phyloP scores from a whole-genome alignment of 257 asterid genomes.

The Forsythia suspensa region DNA sequence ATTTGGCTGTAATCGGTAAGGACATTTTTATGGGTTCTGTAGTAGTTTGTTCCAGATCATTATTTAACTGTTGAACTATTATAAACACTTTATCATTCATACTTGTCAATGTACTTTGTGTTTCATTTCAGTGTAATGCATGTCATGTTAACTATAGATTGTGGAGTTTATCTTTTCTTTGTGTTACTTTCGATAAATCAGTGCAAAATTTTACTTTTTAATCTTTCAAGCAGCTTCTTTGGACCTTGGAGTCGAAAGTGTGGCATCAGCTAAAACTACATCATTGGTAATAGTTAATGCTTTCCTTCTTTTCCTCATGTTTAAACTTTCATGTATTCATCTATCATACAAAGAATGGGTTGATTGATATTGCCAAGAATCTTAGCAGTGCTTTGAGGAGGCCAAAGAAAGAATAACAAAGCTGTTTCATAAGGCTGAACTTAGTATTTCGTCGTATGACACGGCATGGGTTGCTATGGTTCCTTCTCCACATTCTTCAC shows the following conservation, averaged over 20 bases:
- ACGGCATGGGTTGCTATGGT: slow-evolving; percentile 99
- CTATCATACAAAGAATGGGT: slow-evolving; percentile 2
- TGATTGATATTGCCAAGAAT: slow-evolving; percentile 21
- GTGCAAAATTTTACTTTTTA: slow-evolving; percentile 13
- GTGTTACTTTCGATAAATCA: background rate
- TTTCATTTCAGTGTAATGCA: background rate
- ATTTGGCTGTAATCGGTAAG: background rate
- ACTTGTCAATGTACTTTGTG: background rate
- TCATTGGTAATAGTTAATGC: slow-evolving; percentile 22
- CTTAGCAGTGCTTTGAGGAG: slow-evolving; percentile 49
- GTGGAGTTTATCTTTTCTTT: background rate
- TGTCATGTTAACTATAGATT: background rate
- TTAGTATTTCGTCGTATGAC: slow-evolving; percentile 80
- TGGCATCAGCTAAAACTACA: slow-evolving; percentile 26
- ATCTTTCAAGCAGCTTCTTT: slow-evolving; percentile 42
- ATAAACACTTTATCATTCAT: background rate
- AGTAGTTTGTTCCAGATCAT: background rate
- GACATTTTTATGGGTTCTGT: background rate
- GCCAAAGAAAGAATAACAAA: slow-evolving; percentile 54
- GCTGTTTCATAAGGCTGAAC: slow-evolving; percentile 48
- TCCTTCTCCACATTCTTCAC: slow-evolving; percentile 66
- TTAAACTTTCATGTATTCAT: background rate
- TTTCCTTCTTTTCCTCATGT: background rate
- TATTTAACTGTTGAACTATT: background rate
- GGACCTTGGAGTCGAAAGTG: slow-evolving; percentile 32